Base-by-base conservation (phyloP, 169 alveolate species). In the Eimeria mitis region DNA sequence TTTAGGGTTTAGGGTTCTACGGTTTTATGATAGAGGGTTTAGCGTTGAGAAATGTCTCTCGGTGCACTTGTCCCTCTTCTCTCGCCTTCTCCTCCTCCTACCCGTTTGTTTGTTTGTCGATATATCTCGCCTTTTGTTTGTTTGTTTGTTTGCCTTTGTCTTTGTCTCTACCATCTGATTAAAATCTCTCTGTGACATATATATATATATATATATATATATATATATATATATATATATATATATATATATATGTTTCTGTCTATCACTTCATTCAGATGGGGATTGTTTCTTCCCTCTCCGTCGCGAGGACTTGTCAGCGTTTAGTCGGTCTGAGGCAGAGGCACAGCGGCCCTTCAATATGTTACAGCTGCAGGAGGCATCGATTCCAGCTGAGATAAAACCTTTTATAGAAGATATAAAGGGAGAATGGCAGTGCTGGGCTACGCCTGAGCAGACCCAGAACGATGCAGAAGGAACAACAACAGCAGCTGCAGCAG, bases 201-300 rank as follows among this genome's bases (percentile, higher is more conserved):
- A n/a, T n/a, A n/a, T n/a, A n/a, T n/a, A n/a, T n/a, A n/a, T n/a
- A n/a, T n/a, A n/a, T n/a, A n/a, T n/a, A n/a, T n/a, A n/a, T n/a
- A n/a, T n/a, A n/a, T 52, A 5, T 52, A 52, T 52, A 52, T 52
- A 52, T n/a, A n/a, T n/a, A 52, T 13, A 52, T 52, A 25, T 31
- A 9, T 31, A 37, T 71, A 40, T 11, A 16, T 71, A 7, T 11
- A 13, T 40, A 2, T 13, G 81, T 19, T n/a, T 71, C 56, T n/a
- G 49, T 49, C 28, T 31, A 28, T 40, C 42, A 13, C 42, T 25
- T 16, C 47, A 7, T 61, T 25, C 75, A 89, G 95, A 89, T 56
- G 95, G 85, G 28, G 76, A 73, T 79, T 89, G 95, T 31, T 59
- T 89, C 21, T 89, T 63, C n/a, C 95, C 95, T 9, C 79, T 89